These are phyloP conservation scores for Vitis rotundifolia DNA, from an alignment of 164 flowering plant species.

Conservation along the genomic window DNA sequence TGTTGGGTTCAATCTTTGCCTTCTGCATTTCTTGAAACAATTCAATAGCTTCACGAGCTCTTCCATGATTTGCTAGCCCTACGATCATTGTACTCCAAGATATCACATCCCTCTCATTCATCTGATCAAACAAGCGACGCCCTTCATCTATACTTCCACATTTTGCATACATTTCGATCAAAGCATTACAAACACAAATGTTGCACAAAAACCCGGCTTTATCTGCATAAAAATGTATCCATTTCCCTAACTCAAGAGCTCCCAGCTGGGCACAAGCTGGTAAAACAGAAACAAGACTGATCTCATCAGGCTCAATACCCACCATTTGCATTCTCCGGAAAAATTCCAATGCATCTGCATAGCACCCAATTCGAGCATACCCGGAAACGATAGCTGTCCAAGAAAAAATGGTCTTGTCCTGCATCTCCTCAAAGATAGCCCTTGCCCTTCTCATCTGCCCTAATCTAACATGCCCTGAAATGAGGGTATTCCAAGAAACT, in stretches of 20 bases:
- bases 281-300: conserved; percentile 57
- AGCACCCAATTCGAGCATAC: conserved; percentile 36
- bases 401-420: conserved; percentile 49
- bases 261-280: conserved; percentile 79
- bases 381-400: conserved; percentile 66
- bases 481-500: conserved; percentile 65
- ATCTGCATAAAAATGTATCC: conserved; percentile 66
- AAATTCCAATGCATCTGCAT: conserved; percentile 42
- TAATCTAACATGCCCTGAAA: conserved; percentile 55
- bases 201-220: conserved; percentile 45
- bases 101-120: conserved; percentile 40
- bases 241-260: conserved; percentile 72
- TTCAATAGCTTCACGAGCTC: conserved; percentile 41
- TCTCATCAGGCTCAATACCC: conserved; percentile 57
- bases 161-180: conserved; percentile 76
- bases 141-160: conserved; percentile 47
- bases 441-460: conserved; percentile 61
- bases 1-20: conserved; percentile 42
- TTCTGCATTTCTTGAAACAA: conserved; percentile 45
- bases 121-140: conserved; percentile 35
- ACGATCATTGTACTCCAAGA: conserved; percentile 61
- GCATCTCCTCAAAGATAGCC: conserved; percentile 47
- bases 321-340: conserved; percentile 49
- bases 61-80: conserved; percentile 58
- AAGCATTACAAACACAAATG: conserved; percentile 58